Conservation (phyloP, 768 basidiomycete species). For the Tulasnella calospora region DNA sequence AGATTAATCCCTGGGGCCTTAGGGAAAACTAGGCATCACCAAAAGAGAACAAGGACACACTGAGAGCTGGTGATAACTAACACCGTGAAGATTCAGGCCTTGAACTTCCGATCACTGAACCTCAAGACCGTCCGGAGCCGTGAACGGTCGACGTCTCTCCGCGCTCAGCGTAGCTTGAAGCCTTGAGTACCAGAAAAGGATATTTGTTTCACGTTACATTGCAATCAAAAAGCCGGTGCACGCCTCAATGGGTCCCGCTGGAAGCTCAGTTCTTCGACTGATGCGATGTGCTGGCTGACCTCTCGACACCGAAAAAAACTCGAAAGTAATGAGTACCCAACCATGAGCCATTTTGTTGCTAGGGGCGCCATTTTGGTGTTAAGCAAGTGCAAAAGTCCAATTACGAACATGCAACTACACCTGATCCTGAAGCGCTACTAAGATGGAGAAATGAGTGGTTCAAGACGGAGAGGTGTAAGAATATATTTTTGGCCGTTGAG, state of each 20-base stretch:
- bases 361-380: conserved; percentile 80
- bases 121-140: too few relatives aligned
- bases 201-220: too few relatives aligned
- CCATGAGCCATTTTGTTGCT: conserved; percentile 62
- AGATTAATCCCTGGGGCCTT: too few relatives aligned
- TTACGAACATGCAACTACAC: conserved; percentile 67
- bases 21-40: too few relatives aligned
- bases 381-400: conserved; percentile 87
- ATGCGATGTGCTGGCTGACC: conserved; percentile 50
- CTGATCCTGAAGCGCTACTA: conserved; percentile 79
- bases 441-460: conserved; percentile 62
- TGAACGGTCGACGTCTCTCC: too few relatives aligned
- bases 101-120: too few relatives aligned
- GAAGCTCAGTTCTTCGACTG: not conserved
- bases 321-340: conserved; percentile 70
- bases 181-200: too few relatives aligned
- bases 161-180: not conserved
- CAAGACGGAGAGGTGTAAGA: conserved; percentile 13
- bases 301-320: conserved; percentile 86
- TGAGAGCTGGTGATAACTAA: too few relatives aligned
- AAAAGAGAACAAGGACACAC: too few relatives aligned
- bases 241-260: conserved; percentile 26
- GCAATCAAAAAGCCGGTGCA: too few relatives aligned
- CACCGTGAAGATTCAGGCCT: too few relatives aligned
- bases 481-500: too few relatives aligned